A percentile compares a stretch with the other conserved stretches of the same genome.
Conservation (phyloP, 176 grass and related monocot species). For the Zea luxurians region DNA sequence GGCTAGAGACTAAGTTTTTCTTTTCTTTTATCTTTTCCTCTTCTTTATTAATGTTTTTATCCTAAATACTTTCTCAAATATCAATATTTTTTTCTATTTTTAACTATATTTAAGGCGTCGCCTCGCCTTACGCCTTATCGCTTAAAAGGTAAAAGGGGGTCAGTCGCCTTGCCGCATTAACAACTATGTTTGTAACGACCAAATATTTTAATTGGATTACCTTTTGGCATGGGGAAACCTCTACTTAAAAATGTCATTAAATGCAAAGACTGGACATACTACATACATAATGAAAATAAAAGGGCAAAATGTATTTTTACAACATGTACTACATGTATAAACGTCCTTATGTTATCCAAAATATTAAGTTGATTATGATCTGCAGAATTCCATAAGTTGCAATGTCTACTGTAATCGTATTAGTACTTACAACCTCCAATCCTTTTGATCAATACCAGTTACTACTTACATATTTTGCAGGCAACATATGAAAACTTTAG, state of each 20-base stretch:
- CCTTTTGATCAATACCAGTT: not conserved
- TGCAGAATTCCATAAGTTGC: not conserved
- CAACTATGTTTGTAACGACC: too few relatives aligned
- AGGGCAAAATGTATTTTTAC: not conserved
- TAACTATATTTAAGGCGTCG: too few relatives aligned
- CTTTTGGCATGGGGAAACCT: not conserved
- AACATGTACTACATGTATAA: not conserved
- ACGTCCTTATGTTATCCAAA: not conserved
- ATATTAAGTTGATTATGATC: not conserved
- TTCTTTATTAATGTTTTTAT: too few relatives aligned
- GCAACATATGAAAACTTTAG: conserved; percentile 73
- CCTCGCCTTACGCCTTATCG: too few relatives aligned
- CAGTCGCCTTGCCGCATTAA: too few relatives aligned
- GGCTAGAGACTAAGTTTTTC: too few relatives aligned
- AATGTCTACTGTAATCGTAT: not conserved
- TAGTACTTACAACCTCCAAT: not conserved
- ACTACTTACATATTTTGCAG: conserved; percentile 26
- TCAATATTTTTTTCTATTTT: too few relatives aligned
- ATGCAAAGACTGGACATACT: not conserved
- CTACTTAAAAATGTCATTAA: not conserved
- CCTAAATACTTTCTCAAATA: too few relatives aligned
- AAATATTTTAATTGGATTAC: not conserved
- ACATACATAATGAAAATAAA: not conserved
- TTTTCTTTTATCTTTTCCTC: too few relatives aligned
- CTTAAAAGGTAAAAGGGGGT: too few relatives aligned